Conservation (phyloP, 306 rosid genomes). For the peach (Prunus persica) region DNA sequence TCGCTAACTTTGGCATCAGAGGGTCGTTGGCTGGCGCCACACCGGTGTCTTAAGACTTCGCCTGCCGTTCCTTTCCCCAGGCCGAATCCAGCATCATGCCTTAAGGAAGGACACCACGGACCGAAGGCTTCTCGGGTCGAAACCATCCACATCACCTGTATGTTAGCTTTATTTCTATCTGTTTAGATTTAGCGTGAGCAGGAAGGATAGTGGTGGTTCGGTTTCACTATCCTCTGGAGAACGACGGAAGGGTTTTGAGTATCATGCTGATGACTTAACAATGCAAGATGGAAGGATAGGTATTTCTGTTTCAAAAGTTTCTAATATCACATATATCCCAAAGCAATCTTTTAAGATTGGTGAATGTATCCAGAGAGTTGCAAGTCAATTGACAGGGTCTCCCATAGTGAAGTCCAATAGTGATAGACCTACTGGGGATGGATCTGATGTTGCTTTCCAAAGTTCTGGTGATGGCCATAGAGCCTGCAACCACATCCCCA, state of each 20-base stretch:
- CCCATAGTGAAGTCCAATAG: conserved; percentile 45
- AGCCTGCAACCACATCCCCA: neutral
- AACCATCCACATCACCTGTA: too few relatives aligned
- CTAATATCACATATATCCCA: conserved; percentile 29
- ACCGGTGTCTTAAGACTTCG: too few relatives aligned
- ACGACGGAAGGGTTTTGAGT: conserved; percentile 53
- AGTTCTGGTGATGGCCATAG: conserved; percentile 46
- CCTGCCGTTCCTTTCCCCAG: too few relatives aligned
- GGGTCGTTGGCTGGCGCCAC: too few relatives aligned
- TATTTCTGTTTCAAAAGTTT: conserved; percentile 49
- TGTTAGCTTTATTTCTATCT: too few relatives aligned
- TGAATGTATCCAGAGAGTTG: conserved; percentile 88
- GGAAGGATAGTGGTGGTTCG: conserved; percentile 29
- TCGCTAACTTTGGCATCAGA: too few relatives aligned
- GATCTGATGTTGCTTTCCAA: conserved; percentile 35
- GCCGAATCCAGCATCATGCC: too few relatives aligned
- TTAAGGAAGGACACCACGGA: too few relatives aligned
- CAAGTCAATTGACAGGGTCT: conserved; percentile 81
- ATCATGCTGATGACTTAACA: conserved; percentile 42
- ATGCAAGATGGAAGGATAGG: conserved; percentile 60
- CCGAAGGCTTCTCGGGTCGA: too few relatives aligned
- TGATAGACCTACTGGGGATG: conserved; percentile 48
- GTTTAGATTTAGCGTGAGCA: too few relatives aligned
- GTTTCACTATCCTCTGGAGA: conserved; percentile 41
- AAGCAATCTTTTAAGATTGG: conserved; percentile 83